Conservation (phyloP, 306 rosid genomes). For the Heteromeles arbutifolia region DNA sequence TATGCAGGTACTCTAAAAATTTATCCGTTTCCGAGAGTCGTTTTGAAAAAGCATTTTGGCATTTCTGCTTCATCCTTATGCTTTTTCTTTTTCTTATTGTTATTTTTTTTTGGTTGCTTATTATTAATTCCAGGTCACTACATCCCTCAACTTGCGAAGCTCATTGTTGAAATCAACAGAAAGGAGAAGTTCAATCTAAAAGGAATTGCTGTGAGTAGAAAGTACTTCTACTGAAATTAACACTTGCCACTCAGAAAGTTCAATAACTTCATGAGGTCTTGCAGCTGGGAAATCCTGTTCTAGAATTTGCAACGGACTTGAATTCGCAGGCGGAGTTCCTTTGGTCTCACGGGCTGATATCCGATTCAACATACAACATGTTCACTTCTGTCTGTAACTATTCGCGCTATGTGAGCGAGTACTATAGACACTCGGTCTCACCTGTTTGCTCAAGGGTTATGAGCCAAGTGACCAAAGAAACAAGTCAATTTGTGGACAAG, state of each 20-base stretch:
- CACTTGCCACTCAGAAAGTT: not conserved
- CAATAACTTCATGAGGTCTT: not conserved
- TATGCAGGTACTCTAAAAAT: slow-evolving; percentile 48
- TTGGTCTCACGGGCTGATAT: slow-evolving; percentile 48
- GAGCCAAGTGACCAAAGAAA: slow-evolving; percentile 62
- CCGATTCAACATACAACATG: slow-evolving; percentile 35
- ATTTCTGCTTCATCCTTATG: no score
- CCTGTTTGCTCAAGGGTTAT: slow-evolving; percentile 43
- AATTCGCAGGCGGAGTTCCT: slow-evolving; percentile 41
- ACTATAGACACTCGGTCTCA: slow-evolving; percentile 27
- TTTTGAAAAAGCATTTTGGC: not conserved
- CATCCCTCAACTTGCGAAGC: slow-evolving; percentile 74
- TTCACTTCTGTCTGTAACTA: slow-evolving; percentile 39
- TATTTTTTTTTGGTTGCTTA: not conserved
- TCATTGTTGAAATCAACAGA: slow-evolving; percentile 47
- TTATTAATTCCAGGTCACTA: slow-evolving; percentile 52
- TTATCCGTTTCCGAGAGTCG: not conserved
- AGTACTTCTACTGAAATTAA: not conserved
- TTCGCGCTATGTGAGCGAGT: slow-evolving; percentile 37
- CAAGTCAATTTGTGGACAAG: slow-evolving; percentile 70
- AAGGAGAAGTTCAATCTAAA: slow-evolving; percentile 53
- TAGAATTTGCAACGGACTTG: slow-evolving; percentile 36
- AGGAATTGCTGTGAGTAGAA: slow-evolving; percentile 66
- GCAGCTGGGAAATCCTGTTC: slow-evolving; percentile 38
- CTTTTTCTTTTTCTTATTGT: not conserved